These are phyloP conservation scores for Candida methanosorbosa DNA, from an alignment of 805 yeast genomes.

Conservation along the genomic window DNA sequence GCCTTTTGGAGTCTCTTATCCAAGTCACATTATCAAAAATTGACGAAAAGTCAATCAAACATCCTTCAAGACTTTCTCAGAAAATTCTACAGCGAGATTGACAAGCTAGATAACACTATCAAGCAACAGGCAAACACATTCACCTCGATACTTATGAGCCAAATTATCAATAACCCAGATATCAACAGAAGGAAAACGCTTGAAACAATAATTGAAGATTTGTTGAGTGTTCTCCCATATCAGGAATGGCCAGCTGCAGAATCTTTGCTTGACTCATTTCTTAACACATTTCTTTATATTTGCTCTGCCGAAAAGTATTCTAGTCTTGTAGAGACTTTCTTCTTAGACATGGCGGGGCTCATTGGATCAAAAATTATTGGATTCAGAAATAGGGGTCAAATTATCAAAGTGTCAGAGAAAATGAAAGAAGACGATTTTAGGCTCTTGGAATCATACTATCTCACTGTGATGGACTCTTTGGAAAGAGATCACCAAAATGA, in stretches of 20 bases:
- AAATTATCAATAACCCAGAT: slow-evolving; percentile 24
- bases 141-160: slow-evolving; percentile 19
- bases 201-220: slow-evolving; percentile 50
- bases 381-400: slow-evolving; percentile 14
- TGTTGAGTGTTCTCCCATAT: slow-evolving; percentile 34
- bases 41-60: background rate
- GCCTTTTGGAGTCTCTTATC: slow-evolving; percentile 1
- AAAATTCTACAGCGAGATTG: background rate
- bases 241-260: slow-evolving; percentile 64
- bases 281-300: slow-evolving; percentile 32
- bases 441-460: slow-evolving; percentile 2
- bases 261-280: slow-evolving; percentile 34
- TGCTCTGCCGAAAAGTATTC: slow-evolving; percentile 30
- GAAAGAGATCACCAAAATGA: background rate
- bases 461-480: slow-evolving; percentile 3
- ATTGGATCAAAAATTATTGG: slow-evolving; percentile 44
- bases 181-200: slow-evolving; percentile 27
- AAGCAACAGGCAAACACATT: background rate
- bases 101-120: background rate
- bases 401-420: slow-evolving; percentile 2
- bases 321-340: slow-evolving; percentile 36
- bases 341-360: slow-evolving; percentile 53
- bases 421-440: slow-evolving; percentile 6
- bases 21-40: background rate
- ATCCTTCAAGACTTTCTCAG: background rate